phyloP scores from a whole-genome alignment of 2,329 filamentous ascomycete genomes.

The Alternaria sp. region DNA sequence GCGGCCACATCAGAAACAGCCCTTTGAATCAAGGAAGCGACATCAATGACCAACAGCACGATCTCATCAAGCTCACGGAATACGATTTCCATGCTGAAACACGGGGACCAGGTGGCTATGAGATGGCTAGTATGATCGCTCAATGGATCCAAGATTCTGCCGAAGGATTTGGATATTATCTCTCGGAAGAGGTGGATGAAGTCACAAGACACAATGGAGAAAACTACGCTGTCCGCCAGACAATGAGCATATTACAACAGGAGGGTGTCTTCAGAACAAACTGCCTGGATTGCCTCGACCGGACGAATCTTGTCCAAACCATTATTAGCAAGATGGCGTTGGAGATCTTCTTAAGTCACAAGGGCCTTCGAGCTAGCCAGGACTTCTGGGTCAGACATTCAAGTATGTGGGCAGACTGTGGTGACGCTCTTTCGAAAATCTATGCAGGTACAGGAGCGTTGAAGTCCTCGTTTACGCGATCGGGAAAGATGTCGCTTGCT shows the following conservation, averaged over 20 bases:
- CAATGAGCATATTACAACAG: conserved; percentile 82
- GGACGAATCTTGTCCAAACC: conserved; percentile 95
- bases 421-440: conserved; percentile 90
- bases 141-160: conserved; percentile 79
- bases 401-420: conserved; percentile 96
- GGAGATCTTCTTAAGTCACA: conserved; percentile 80
- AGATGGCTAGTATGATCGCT: conserved; percentile 85
- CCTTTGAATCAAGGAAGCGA: conserved; percentile 71
- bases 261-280: conserved; percentile 97
- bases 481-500: conserved; percentile 94
- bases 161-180: conserved; percentile 90
- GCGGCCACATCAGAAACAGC: conserved; percentile 77
- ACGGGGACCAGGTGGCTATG: conserved; percentile 83
- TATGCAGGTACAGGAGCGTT: conserved; percentile 96
- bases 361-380: conserved; percentile 71
- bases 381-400: conserved; percentile 95
- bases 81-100: conserved; percentile 98
- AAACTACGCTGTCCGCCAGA: conserved; percentile 48
- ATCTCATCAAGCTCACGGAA: conserved; percentile 80
- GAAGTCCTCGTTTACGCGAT: conserved; percentile 92
- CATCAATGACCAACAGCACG: conserved; percentile 68
- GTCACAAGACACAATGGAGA: conserved; percentile 53
- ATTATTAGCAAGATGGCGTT: conserved; percentile 94
- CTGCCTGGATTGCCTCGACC: conserved; percentile 93
- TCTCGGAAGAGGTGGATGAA: conserved; percentile 76